Evolutionary conservation across 148 eudicot genomes (phyloP).

Genomic region (Cornus kousa): DNA sequence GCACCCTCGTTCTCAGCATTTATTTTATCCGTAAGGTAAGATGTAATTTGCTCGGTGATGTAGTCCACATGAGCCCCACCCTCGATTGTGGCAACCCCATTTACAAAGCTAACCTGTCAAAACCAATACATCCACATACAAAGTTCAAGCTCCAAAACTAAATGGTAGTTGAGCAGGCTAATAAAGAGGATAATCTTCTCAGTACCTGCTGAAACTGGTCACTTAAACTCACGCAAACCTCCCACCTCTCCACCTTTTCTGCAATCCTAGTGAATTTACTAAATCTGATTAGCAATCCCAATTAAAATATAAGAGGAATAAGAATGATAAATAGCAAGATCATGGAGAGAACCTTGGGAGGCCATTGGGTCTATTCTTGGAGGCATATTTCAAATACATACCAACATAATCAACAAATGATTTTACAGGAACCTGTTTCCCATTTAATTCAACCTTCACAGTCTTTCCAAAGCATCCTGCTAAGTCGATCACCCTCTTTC

Average conservation of each 20-base stretch:
- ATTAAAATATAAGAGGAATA: not conserved
- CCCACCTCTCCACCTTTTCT: slow-evolving; percentile 72
- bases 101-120: slow-evolving; percentile 90
- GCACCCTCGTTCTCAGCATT: slow-evolving; percentile 62
- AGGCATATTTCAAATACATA: slow-evolving; percentile 50
- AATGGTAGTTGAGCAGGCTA: no score
- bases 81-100: slow-evolving; percentile 69
- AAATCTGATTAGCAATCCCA: not conserved
- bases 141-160: not conserved
- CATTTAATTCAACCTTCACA: slow-evolving; percentile 71
- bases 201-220: slow-evolving; percentile 40
- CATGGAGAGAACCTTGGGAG: slow-evolving; percentile 42
- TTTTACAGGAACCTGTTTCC: slow-evolving; percentile 54
- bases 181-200: no score
- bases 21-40: slow-evolving; percentile 36
- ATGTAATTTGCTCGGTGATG: slow-evolving; percentile 43
- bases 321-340: not conserved
- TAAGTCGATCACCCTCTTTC: slow-evolving; percentile 75
- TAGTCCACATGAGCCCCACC: no score
- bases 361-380: slow-evolving; percentile 26
- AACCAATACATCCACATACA: not conserved
- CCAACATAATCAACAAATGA: slow-evolving; percentile 70
- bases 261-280: slow-evolving; percentile 36
- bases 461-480: slow-evolving; percentile 87
- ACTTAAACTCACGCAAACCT: slow-evolving; percentile 62